Base-by-base conservation (phyloP, 371 early-diverging fungal genomes). In the Actinomortierella ambigua region DNA sequence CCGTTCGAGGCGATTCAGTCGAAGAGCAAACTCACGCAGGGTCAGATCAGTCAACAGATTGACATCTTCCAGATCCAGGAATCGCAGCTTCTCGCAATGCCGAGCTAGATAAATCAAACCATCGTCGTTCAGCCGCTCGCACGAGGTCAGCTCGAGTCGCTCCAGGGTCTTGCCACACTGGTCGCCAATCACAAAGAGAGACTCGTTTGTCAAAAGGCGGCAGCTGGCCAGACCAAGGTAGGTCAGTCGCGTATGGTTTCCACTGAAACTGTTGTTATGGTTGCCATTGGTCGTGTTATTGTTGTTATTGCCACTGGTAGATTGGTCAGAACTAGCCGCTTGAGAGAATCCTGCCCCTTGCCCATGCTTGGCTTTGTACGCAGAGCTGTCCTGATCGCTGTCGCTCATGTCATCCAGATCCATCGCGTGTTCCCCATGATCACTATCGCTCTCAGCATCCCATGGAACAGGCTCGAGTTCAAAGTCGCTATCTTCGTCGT, bases 31-130 rank as follows among this genome's bases (percentile, higher is more conserved):
- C 2, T 66, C 69, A 8, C 73, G 77, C n/a, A 85, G 65, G 1
- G 86, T 81, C 11, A 53, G 53, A 20, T 77, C 81, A 2, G 86
- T 85, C 23, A 86, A 71, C 3, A 77, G 78, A 4, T 56, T 73
- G 7, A 82, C 61, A 18, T 83, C 85, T 41, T 86, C 86, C n/a
- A 86, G 77, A 59, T 86, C 86, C 18, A 86, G 52, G 54, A 76
- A 59, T 0, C 69, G 61, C 15, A 86, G 67, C 3, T 61, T 66
- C 0, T 65, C 59, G 39, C 83, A 58, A 3, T 80, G 69, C 40
- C 81, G 80, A 3, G 79, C 69, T 22, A 86, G 53, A 50, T 69
- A 60, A 17, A 69, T 53, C 7, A 85, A 75, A 1, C 85, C 86
- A 22, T 80, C 78, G 50, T 86, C 85, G 0, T 79, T 79, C 18